Evolutionary conservation across 164 flowering plant genomes (phyloP).

Genomic region (Vitis amurensis): DNA sequence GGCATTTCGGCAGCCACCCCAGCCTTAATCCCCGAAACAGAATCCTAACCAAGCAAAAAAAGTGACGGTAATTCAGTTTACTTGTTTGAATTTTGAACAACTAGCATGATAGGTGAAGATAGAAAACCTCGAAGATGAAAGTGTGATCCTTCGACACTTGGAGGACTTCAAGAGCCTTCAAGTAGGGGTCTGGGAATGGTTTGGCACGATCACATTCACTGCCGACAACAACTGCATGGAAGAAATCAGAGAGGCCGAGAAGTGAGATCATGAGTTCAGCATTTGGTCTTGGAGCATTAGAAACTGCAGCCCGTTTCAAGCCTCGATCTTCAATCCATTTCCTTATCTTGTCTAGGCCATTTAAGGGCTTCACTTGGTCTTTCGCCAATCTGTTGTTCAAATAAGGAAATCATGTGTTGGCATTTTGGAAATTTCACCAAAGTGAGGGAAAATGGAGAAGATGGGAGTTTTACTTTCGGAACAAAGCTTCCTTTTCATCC

Average conservation of each 20-base stretch:
- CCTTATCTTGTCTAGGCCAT: constrained; percentile 62
- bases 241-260: constrained; percentile 74
- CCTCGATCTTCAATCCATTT: constrained; percentile 92
- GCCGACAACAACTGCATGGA: constrained; percentile 59
- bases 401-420: not conserved
- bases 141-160: constrained; percentile 73
- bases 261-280: constrained; percentile 76
- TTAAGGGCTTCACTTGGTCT: constrained; percentile 59
- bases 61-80: not conserved
- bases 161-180: constrained; percentile 70
- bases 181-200: constrained; percentile 93
- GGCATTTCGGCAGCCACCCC: constrained; percentile 98
- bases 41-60: constrained; percentile 54
- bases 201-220: constrained; percentile 81
- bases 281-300: constrained; percentile 87
- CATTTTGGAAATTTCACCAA: not conserved
- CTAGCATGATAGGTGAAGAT: not conserved
- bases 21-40: constrained; percentile 84
- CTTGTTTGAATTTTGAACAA: too few relatives aligned
- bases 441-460: not conserved
- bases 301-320: constrained; percentile 89
- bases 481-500: constrained; percentile 86
- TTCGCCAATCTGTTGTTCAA: constrained; percentile 55
- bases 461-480: constrained; percentile 55
- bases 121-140: constrained; percentile 74